phyloP scores from a whole-genome alignment of 2,329 filamentous ascomycete species.

The Colletotrichum somersetense region DNA sequence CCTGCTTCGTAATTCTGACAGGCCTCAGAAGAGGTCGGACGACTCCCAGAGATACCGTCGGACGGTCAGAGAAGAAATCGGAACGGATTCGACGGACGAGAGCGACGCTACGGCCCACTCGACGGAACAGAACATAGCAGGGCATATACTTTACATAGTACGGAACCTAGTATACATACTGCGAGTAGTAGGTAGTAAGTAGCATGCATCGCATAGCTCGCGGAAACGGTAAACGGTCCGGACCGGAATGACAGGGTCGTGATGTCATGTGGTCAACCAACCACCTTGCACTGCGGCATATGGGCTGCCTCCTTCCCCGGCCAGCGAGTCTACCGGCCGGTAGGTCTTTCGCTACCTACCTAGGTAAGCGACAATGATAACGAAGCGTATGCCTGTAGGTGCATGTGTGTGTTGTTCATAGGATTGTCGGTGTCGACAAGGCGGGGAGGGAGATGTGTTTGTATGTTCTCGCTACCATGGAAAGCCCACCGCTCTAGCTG shows the following conservation, averaged over 20 bases:
- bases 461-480: background rate
- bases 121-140: too few relatives aligned
- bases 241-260: conserved; percentile 1
- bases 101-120: too few relatives aligned
- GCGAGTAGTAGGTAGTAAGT: too few relatives aligned
- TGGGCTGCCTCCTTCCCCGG: background rate
- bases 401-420: background rate
- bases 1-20: background rate
- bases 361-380: too few relatives aligned
- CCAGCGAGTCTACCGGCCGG: too few relatives aligned
- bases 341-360: too few relatives aligned
- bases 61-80: conserved; percentile 9
- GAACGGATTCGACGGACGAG: background rate
- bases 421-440: background rate
- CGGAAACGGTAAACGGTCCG: conserved; percentile 19
- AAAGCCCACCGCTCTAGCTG: background rate
- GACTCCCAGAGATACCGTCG: too few relatives aligned
- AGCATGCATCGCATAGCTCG: too few relatives aligned
- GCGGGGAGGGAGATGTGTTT: background rate
- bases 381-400: background rate
- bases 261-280: conserved; percentile 7
- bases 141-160: too few relatives aligned
- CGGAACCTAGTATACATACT: too few relatives aligned
- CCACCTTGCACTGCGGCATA: background rate
- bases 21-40: background rate